Evolutionary conservation across 2,329 filamentous ascomycete species (phyloP).

Genomic region (Ophiostoma himal-ulmi): DNA sequence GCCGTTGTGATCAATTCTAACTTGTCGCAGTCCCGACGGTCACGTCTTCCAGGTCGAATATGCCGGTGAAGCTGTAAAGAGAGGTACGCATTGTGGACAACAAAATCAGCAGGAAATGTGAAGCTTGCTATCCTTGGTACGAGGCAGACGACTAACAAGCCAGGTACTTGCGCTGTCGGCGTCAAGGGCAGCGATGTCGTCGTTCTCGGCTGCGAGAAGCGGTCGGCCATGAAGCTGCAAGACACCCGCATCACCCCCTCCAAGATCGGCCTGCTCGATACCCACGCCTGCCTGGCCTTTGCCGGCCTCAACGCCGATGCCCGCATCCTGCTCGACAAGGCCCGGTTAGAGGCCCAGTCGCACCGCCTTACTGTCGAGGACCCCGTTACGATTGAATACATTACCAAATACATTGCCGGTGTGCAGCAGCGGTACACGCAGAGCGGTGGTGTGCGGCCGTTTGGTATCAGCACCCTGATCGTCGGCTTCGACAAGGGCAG

Average conservation of each 20-base stretch:
- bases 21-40: conserved; percentile 75
- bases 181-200: conserved; percentile 94
- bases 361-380: conserved; percentile 97
- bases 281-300: conserved; percentile 93
- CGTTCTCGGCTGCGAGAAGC: conserved; percentile 95
- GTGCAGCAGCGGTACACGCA: conserved; percentile 99
- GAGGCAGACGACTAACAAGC: neutral
- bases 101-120: neutral
- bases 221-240: conserved; percentile 98
- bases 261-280: conserved; percentile 90
- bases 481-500: conserved; percentile 97
- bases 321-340: conserved; percentile 96
- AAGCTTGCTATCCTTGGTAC: conserved; percentile 3
- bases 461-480: conserved; percentile 95
- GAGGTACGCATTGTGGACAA: conserved; percentile 56
- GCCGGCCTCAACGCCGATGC: conserved; percentile 97
- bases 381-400: conserved; percentile 96
- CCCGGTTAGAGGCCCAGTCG: conserved; percentile 91
- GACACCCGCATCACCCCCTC: conserved; percentile 98
- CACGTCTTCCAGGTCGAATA: conserved; percentile 99
- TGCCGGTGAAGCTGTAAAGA: conserved; percentile 95
- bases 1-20: conserved; percentile 14
- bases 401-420: conserved; percentile 96
- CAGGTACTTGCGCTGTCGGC: conserved; percentile 94
- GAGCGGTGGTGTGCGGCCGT: conserved; percentile 96